Evolutionary conservation across 2,329 filamentous ascomycete species (phyloP), one percentile per base, ranked within the genome.

Genomic region (Talaromyces marneffei): DNA sequence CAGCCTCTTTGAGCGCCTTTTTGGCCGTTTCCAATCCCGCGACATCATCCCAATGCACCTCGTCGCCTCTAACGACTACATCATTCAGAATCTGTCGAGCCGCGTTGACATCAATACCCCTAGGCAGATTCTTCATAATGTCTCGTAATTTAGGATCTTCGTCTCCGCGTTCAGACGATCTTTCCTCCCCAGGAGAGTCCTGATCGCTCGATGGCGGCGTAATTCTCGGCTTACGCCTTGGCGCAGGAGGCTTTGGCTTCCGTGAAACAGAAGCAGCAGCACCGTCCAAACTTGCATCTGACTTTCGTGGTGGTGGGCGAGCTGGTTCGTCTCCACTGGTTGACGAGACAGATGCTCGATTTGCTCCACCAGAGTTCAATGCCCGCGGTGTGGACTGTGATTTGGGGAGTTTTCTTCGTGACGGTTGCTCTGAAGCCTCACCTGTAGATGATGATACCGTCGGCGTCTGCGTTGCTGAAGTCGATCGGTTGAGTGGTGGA

Each of bases 1-100:
- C 94, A 0, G 92, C 92, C 75, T 99, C 94, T 70, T 96, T 93
- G 55, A 99, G 78, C 0, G 94, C 92, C 60, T 87, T 90, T 72
- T 99, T 99, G 35, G 94, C 94, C 58, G 89, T 83, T 55, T 96
- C 90, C 3, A 99, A 79, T 0, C 94, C 94, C 0, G 94, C 92
- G 61, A 99, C 89, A 71, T 99, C 94, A 53, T 86, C 84, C 94
- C 94, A 99, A 68, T 90, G 91, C 1, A 99, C 94, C 71, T 96
- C 90, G 68, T 99, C 94, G 6, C 94, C 94, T 65, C 93, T 86
- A 14, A 97, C 88, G 2, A 99, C 89, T 63, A 99, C 95, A 66
- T 99, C 94, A 69, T 97, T 97, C 62, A 97, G 81, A 31, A 99
- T 97, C 64, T 97, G 91, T 69, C 90, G 90, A 0, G 93, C 94